phyloP scores from a whole-genome alignment of 495 filamentous ascomycete genomes.

The Oidiodendron maius region DNA sequence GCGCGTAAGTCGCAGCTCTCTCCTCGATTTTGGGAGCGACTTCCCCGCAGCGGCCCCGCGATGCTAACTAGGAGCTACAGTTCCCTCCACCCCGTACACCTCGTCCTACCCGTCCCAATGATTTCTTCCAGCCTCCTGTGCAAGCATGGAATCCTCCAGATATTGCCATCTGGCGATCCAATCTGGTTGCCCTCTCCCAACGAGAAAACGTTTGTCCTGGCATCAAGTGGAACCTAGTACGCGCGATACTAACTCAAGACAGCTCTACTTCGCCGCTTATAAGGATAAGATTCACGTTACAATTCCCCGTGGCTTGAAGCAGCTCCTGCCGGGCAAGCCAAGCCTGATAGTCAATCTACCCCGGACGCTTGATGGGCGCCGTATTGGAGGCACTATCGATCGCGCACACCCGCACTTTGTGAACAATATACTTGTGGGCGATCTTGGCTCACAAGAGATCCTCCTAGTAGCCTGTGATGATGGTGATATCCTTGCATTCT shows the following conservation, averaged over 20 bases:
- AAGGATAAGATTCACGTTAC: conserved; percentile 66
- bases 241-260: neutral
- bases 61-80: too few species aligned
- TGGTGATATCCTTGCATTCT: conserved; percentile 81
- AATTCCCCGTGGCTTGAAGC: conserved; percentile 57
- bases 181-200: conserved; percentile 45
- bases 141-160: conserved; percentile 1
- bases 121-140: too few species aligned
- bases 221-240: too few species aligned
- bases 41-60: too few species aligned
- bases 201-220: conserved; percentile 32
- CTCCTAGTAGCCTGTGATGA: conserved; percentile 75
- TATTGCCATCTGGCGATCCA: conserved; percentile 34
- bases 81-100: too few species aligned
- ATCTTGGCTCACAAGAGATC: conserved; percentile 76
- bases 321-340: conserved; percentile 53
- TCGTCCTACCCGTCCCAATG: too few species aligned
- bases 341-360: conserved; percentile 62
- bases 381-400: conserved; percentile 52
- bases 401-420: conserved; percentile 56
- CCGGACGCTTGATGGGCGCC: conserved; percentile 33
- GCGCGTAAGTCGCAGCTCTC: too few species aligned
- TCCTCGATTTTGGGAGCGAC: too few species aligned
- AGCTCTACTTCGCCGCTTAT: conserved; percentile 75
- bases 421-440: conserved; percentile 73